Evolutionary conservation across 2,329 filamentous ascomycete genomes (phyloP), one percentile per base, ranked within the genome.

Genomic region (Dothideomycetes sp.): DNA sequence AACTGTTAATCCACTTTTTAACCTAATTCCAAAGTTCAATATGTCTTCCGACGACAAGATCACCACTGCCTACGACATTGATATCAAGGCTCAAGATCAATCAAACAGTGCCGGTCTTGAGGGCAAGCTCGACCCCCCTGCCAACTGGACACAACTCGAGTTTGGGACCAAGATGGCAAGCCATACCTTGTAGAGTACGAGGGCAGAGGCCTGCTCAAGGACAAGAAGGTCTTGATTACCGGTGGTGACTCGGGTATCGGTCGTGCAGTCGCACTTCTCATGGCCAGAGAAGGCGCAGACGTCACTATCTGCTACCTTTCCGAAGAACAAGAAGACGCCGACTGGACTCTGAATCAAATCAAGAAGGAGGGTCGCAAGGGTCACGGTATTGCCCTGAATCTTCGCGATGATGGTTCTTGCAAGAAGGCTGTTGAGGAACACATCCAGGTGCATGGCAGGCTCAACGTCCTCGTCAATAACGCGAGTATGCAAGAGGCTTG

Each of bases 221-320:
- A 53, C 44, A 61, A 61, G 41, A 47, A 50, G 7, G 49, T 48
- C 10, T 24, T 53, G 2, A 52, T 53, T 29, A 53, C 51, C 3
- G 52, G 51, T 13, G 52, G 52, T 19, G 52, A 51, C 41, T 49
- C 45, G 24, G 52, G 51, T 13, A 77, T 76, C 32, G 72, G 73
- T 13, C 66, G 72, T 8, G 61, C 71, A 1, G 64, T 74, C 1
- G 73, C 72, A 0, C 62, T 76, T 1, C 56, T 77, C 2, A 74
- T 74, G 56, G 74, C 74, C 0, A 64, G 70, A 7, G 74, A 78
- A 51, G 74, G 74, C 2, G 71, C 74, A 11, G 68, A 76, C 47
- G 60, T 75, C 32, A 70, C 64, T 17, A 74, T 77, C 44, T 65
- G 69, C 12, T 73, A 76, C 47, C 63, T 75, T 1, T 69, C 69